Evolutionary conservation across 2,329 filamentous ascomycete genomes (phyloP).

Genomic region (Penicillium sp.): DNA sequence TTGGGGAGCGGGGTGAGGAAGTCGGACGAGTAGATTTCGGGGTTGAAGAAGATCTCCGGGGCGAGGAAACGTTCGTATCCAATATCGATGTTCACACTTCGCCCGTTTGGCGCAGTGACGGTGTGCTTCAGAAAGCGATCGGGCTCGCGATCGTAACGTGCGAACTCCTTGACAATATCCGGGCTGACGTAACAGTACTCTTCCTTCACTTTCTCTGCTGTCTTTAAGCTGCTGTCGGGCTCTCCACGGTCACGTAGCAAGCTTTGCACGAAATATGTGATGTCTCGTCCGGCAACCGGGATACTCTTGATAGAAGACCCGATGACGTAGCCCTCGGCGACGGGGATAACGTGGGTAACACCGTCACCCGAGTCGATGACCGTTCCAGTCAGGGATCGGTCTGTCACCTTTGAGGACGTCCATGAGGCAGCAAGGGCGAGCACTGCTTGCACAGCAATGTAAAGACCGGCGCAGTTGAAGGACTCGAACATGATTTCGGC

Average conservation of each 20-base stretch:
- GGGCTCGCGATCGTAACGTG: constrained; percentile 84
- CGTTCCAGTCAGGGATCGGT: constrained; percentile 89
- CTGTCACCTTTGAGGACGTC: constrained; percentile 96
- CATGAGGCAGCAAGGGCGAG: constrained; percentile 92
- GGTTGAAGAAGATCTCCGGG: constrained; percentile 99
- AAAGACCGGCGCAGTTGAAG: constrained; percentile 97
- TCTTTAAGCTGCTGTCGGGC: constrained; percentile 92
- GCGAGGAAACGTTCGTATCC: constrained; percentile 97
- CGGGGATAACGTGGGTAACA: constrained; percentile 97
- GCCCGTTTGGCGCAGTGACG: constrained; percentile 75
- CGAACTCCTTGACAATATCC: constrained; percentile 97
- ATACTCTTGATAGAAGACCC: constrained; percentile 99
- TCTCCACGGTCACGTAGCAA: constrained; percentile 91
- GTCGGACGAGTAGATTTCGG: constrained; percentile 97
- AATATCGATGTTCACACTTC: constrained; percentile 76
- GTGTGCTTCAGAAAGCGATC: constrained; percentile 85
- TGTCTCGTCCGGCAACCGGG: constrained; percentile 92
- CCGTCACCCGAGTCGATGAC: constrained; percentile 98
- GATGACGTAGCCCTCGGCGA: constrained; percentile 97
- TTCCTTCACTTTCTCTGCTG: constrained; percentile 95
- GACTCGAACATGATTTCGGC: constrained; percentile 99
- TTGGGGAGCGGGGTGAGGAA: constrained; percentile 90
- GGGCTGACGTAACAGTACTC: constrained; percentile 97
- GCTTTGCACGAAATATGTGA: constrained; percentile 97
- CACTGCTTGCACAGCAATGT: constrained; percentile 96